phyloP scores from a whole-genome alignment of 2,329 filamentous ascomycete species.

The Fusarium xyrophilum region DNA sequence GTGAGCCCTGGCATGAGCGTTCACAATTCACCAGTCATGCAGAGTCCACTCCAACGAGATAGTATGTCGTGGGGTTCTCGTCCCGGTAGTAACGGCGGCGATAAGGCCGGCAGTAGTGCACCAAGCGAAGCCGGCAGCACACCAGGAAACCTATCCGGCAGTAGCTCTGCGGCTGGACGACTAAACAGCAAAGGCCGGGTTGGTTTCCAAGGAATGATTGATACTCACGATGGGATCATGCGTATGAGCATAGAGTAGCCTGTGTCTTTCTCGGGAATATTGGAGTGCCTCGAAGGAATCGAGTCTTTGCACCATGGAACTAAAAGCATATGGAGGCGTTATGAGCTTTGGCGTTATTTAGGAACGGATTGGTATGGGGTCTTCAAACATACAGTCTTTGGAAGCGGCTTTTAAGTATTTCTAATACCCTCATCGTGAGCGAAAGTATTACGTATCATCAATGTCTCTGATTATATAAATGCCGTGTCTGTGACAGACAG shows the following conservation, averaged over 20 bases:
- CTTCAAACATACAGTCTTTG: constrained; percentile 15
- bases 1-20: constrained; percentile 91
- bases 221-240: constrained; percentile 95
- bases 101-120: constrained; percentile 59
- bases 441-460: constrained; percentile 12
- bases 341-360: constrained; percentile 21
- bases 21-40: constrained; percentile 86
- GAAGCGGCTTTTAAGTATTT: constrained; percentile 19
- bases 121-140: constrained; percentile 58
- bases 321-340: constrained; percentile 36
- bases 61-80: constrained; percentile 74
- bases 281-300: not conserved
- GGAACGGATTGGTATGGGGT: constrained; percentile 1
- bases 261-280: not conserved
- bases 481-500: constrained; percentile 33
- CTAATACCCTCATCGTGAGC: constrained; percentile 22
- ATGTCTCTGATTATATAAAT: constrained; percentile 23
- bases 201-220: constrained; percentile 90
- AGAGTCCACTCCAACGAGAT: constrained; percentile 81
- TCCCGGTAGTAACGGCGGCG: constrained; percentile 67
- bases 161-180: constrained; percentile 51
- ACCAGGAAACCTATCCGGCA: constrained; percentile 37
- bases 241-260: constrained; percentile 93
- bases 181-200: constrained; percentile 67
- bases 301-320: not conserved